Evolutionary conservation across 768 basidiomycete species (phyloP).

Genomic region (Lactarius psammicola): DNA sequence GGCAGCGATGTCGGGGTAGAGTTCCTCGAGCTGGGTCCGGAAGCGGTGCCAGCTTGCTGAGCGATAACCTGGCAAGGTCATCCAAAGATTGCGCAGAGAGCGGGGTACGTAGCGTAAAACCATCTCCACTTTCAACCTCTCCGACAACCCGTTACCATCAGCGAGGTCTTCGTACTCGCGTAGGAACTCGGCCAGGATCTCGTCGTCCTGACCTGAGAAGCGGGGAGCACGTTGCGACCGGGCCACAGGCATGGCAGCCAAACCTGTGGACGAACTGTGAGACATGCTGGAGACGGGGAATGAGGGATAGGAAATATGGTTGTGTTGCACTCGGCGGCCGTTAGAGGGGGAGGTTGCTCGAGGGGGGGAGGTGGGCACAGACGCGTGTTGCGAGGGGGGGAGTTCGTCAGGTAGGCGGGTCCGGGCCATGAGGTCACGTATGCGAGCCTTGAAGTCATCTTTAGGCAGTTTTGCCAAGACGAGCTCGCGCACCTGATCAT

Average conservation of each 20-base stretch:
- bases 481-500: too few relatives aligned
- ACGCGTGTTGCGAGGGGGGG: too few relatives aligned
- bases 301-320: too few relatives aligned
- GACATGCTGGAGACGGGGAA: neutral
- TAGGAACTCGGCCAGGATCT: neutral
- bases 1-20: neutral
- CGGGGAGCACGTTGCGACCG: neutral
- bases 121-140: neutral
- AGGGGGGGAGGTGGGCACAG: too few relatives aligned
- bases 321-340: neutral
- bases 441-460: too few relatives aligned
- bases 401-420: too few relatives aligned
- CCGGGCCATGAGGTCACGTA: too few relatives aligned
- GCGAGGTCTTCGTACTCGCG: neutral
- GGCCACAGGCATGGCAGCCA: neutral
- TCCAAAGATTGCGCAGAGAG: neutral
- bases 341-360: too few relatives aligned
- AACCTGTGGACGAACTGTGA: neutral
- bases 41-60: neutral
- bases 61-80: neutral
- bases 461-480: too few relatives aligned
- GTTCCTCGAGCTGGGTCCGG: neutral
- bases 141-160: neutral
- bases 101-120: neutral
- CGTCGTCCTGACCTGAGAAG: neutral